Conservation (phyloP, 768 basidiomycete genomes). For the Guyanaporus albipodus region DNA sequence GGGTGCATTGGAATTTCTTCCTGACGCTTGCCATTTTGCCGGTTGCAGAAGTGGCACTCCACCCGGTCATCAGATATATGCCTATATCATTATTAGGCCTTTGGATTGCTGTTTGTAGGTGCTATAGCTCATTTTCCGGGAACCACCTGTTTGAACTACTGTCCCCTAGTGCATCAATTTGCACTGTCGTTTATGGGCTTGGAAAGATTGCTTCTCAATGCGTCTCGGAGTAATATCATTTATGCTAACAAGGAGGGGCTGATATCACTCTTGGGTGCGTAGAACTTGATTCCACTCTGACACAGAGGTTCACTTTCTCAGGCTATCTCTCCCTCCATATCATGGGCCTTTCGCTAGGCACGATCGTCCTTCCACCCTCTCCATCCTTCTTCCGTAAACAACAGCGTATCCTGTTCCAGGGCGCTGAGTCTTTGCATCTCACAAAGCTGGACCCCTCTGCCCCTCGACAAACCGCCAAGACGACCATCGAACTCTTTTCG, state of each 20-base stretch:
- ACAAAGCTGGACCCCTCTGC: conserved; percentile 17
- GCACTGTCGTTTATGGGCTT: conserved; percentile 53
- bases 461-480: conserved; percentile 66
- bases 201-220: conserved; percentile 60
- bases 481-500: conserved; percentile 69
- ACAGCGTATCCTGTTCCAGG: conserved; percentile 25
- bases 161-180: conserved; percentile 62
- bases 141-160: not conserved
- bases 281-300: not conserved
- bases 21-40: conserved; percentile 85
- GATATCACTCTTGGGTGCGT: conserved; percentile 65
- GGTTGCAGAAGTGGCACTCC: conserved; percentile 61
- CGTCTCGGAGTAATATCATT: conserved; percentile 59
- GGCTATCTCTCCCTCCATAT: conserved; percentile 92
- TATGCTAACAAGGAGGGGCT: conserved; percentile 92
- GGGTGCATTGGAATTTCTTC: conserved; percentile 99
- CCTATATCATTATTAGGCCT: conserved; percentile 64
- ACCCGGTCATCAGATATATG: conserved; percentile 55
- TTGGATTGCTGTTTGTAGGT: conserved; percentile 53
- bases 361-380: conserved; percentile 72
- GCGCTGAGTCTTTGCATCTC: not conserved
- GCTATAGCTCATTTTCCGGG: not conserved
- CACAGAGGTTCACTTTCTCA: conserved; percentile 21
- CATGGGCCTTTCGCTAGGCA: conserved; percentile 78
- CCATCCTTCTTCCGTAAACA: conserved; percentile 68